Base-by-base conservation (phyloP, 129 eudicot species). In the Arctium lappa region DNA sequence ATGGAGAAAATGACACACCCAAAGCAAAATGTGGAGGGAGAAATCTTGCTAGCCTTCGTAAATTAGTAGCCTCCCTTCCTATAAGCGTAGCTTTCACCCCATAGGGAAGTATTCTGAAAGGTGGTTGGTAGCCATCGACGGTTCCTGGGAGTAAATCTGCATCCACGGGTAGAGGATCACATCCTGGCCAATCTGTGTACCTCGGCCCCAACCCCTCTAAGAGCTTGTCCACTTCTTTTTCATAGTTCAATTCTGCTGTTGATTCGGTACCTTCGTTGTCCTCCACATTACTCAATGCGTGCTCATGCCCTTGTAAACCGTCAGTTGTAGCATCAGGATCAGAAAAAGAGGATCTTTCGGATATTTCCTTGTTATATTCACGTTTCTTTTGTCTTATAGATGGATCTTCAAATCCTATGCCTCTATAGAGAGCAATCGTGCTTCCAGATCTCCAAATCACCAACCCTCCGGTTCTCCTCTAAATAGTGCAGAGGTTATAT, bases 371-470 rank as follows among this genome's bases (percentile, higher is more conserved):
- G 79, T 79, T 87, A 63, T 74, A 74, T 38, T 72, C 74, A 18
- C 42, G 77, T 70, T 62, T 92, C 62, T 70, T 73, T 39, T 68
- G 74, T 74, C 82, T 86, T 76, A 73, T 81, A 46, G 90, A 83
- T 71, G 91, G 95, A 77, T 77, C 97, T 79, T 85, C 88, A 82
- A 87, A 93, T 80, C 89, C 88, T 53, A 93, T 89, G n/a, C 99
- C 99, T 80, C 98, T 92, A 75, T 95, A 95, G 29, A 95, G 83
- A 56, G 92, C 89, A 80, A 95, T 77, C 2, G 95, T 89, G 66
- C 93, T 95, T 48, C 99, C 99, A 48, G 99, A 95, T 82, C 99
- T 91, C 97, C 98, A 95, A 80, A 95, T 90, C 79, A 93, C 98
- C 84, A 95, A 79, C 69, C 98, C 97, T 37, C 92, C 95, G 16